Percentiles rank a stretch among this genome's conserved stretches.
These are phyloP conservation scores for Daedaleopsis nitida DNA, from an alignment of 768 basidiomycete species.

Conservation along the genomic window DNA sequence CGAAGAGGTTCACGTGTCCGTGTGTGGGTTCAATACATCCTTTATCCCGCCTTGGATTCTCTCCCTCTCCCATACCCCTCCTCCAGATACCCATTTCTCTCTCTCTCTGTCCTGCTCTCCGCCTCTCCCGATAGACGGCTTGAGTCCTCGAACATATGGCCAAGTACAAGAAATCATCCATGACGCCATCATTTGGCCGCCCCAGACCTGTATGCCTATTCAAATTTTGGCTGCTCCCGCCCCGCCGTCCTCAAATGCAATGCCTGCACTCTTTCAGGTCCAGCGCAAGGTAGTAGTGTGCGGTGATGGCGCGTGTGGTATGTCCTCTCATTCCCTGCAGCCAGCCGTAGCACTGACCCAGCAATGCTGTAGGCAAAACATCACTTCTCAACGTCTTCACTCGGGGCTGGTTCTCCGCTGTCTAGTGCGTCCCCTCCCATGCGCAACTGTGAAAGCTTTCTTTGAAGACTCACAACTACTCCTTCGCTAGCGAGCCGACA, in stretches of 20 bases:
- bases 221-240: constrained; percentile 1
- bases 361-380: constrained; percentile 61
- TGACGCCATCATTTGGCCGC: constrained; percentile 21
- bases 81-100: not conserved
- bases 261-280: constrained; percentile 32
- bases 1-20: not conserved
- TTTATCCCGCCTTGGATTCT: not conserved
- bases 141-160: constrained; percentile 5
- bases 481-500: constrained; percentile 70
- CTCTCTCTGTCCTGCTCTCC: not conserved
- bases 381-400: constrained; percentile 88
- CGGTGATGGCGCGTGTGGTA: constrained; percentile 95
- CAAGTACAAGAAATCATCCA: constrained; percentile 16
- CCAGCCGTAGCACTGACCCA: too few relatives aligned
- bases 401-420: constrained; percentile 90
- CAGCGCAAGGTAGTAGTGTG: constrained; percentile 83
- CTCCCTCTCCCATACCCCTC: not conserved
- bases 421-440: constrained; percentile 62
- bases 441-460: too few relatives aligned
- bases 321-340: constrained; percentile 22
- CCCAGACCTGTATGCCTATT: constrained; percentile 13
- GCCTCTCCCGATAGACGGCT: not conserved
- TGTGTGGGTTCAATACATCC: not conserved
- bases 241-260: not conserved
- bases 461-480: not conserved